Conservation (phyloP, 352 stramenopile species). For the Phytophthora cactorum region DNA sequence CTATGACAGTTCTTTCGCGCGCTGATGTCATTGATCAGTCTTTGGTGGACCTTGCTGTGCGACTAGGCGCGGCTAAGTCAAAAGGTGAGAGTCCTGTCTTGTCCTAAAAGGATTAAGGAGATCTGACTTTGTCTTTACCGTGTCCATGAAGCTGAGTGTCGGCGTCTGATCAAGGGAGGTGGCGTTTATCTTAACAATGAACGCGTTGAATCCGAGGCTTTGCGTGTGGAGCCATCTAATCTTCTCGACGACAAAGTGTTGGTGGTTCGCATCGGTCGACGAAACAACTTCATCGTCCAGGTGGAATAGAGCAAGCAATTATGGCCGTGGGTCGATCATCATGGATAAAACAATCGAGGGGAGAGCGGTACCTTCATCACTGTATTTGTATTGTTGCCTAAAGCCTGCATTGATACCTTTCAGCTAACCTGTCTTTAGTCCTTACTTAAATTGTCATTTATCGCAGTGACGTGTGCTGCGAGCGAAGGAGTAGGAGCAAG, state of each 20-base stretch:
- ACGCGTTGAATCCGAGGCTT: conserved; percentile 61
- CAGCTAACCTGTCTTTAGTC: too few relatives aligned
- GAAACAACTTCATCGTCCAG: conserved; percentile 86
- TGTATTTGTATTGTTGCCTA: not conserved
- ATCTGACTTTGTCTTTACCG: conserved; percentile 13
- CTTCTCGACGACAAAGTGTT: conserved; percentile 74
- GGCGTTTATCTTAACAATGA: conserved; percentile 95
- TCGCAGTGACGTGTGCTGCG: conserved; percentile 45
- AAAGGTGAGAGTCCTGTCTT: conserved; percentile 69
- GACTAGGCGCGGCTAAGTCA: conserved; percentile 88
- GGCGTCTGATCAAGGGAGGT: conserved; percentile 95
- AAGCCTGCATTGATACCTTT: not conserved
- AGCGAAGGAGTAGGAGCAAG: conserved; percentile 53
- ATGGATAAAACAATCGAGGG: conserved; percentile 2
- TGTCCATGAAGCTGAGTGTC: conserved; percentile 85
- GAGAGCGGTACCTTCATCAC: not conserved
- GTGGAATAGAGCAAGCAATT: conserved; percentile 37
- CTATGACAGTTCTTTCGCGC: conserved; percentile 42
- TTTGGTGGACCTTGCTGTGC: conserved; percentile 93
- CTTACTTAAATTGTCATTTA: not conserved
- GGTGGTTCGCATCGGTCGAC: conserved; percentile 72
- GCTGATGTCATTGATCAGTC: conserved; percentile 70
- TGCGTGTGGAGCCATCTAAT: conserved; percentile 44
- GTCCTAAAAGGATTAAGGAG: not conserved
- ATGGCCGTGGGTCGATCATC: not conserved